Evolutionary conservation across 2,329 filamentous ascomycete species (phyloP).

Genomic region (Acrodontium crateriforme): DNA sequence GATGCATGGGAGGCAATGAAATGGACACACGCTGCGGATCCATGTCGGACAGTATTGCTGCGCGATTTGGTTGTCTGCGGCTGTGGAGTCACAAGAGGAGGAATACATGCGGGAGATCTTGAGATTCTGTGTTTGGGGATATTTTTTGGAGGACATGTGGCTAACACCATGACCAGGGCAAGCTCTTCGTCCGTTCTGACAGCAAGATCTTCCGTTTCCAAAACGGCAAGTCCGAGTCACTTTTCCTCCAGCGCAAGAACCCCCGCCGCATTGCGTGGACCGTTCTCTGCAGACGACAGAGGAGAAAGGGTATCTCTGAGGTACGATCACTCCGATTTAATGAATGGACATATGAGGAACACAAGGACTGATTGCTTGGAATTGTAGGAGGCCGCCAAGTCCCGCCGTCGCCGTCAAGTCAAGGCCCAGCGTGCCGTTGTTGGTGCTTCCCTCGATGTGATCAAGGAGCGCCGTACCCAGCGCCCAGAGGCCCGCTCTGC

Average conservation of each 20-base stretch:
- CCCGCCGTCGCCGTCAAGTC: conserved; percentile 93
- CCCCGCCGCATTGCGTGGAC: conserved; percentile 99
- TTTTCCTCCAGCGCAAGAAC: conserved; percentile 99
- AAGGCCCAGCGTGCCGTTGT: conserved; percentile 99
- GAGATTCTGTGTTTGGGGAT: too few species aligned
- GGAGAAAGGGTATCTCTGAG: conserved; percentile 99
- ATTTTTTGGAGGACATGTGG: too few species aligned
- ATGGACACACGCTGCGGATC: too few species aligned
- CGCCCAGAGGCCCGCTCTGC: conserved; percentile 92
- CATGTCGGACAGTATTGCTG: too few species aligned
- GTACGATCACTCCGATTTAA: conserved; percentile 52
- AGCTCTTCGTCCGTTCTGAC: conserved; percentile 98
- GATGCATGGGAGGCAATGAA: neutral
- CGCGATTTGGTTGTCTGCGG: too few species aligned
- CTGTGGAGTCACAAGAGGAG: too few species aligned
- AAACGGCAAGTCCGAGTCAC: conserved; percentile 98
- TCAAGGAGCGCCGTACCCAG: conserved; percentile 95
- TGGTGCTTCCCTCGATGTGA: conserved; percentile 97
- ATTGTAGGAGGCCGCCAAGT: conserved; percentile 94
- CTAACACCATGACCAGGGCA: conserved; percentile 52
- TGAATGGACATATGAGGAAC: neutral
- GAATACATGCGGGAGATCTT: too few species aligned
- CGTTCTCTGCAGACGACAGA: conserved; percentile 91
- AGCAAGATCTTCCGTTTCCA: conserved; percentile 99
- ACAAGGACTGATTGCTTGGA: neutral